Conservation (phyloP, 2,329 filamentous ascomycete genomes). For the Pezicula neosporulosa region DNA sequence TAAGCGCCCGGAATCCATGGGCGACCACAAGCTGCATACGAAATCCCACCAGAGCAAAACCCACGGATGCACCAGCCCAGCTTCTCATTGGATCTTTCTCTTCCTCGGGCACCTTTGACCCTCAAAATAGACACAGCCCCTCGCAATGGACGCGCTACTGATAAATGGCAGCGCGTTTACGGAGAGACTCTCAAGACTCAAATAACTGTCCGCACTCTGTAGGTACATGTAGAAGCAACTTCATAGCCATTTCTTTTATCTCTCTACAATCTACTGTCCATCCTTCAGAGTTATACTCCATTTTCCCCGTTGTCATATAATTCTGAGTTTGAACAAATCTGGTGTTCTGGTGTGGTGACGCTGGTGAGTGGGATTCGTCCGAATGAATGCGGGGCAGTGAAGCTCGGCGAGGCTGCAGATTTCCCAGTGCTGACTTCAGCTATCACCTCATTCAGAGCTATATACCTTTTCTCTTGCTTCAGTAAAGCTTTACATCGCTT, state of each 20-base stretch:
- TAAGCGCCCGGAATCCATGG: conserved; percentile 16
- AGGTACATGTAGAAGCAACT: not conserved
- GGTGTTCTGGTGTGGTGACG: no score
- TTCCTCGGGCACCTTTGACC: conserved; percentile 1
- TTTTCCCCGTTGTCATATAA: not conserved
- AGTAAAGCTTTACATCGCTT: not conserved
- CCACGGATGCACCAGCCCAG: not conserved
- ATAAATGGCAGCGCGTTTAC: conserved; percentile 1
- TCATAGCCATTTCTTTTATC: not conserved
- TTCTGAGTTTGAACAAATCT: no score
- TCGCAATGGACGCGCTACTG: conserved; percentile 10
- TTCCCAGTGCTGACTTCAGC: not conserved
- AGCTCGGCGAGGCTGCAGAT: conserved; percentile 2
- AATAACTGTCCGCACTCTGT: no score
- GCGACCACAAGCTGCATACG: not conserved
- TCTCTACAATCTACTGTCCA: not conserved
- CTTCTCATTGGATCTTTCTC: conserved; percentile 12
- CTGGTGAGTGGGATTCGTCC: not conserved
- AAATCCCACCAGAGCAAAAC: not conserved
- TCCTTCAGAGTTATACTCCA: not conserved
- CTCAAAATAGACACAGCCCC: conserved; percentile 23
- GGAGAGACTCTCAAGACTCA: not conserved
- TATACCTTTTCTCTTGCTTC: not conserved
- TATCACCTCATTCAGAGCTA: not conserved
- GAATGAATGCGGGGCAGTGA: not conserved